Evolutionary conservation across 371 early-diverging fungal genomes (phyloP).

Genomic region (Blakeslea trispora): DNA sequence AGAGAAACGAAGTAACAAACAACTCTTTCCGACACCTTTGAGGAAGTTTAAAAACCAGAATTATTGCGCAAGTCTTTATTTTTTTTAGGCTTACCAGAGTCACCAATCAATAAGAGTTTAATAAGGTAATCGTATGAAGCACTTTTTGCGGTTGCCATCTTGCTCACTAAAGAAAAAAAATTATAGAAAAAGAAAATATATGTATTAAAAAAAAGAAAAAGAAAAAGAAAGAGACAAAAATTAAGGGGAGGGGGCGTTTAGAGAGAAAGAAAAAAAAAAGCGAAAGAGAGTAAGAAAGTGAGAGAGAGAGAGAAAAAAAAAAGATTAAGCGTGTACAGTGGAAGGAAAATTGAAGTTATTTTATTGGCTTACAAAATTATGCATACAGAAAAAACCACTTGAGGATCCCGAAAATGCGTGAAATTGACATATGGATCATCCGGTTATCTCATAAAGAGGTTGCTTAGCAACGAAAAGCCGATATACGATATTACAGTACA

Average conservation of each 20-base stretch:
- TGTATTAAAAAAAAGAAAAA: constrained; percentile 1
- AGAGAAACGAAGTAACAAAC: constrained; percentile 93
- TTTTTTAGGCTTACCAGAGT: constrained; percentile 80
- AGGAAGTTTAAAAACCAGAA: neutral
- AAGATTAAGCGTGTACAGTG: neutral
- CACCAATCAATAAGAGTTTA: constrained; percentile 99
- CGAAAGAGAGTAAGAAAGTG: neutral
- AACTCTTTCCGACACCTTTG: constrained; percentile 96
- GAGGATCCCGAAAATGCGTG: too few relatives aligned
- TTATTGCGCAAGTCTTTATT: neutral
- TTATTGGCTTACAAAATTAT: neutral
- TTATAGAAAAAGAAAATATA: constrained; percentile 3
- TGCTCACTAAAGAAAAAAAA: neutral
- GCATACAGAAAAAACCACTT: neutral
- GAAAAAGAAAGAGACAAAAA: neutral
- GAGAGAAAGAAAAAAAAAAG: neutral
- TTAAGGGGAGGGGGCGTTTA: too few relatives aligned
- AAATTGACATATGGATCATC: too few relatives aligned
- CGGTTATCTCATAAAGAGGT: too few relatives aligned
- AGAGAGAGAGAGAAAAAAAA: neutral
- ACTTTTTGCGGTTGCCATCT: constrained; percentile 80
- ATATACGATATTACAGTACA: too few relatives aligned
- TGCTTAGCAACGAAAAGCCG: too few relatives aligned
- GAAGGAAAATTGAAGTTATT: neutral
- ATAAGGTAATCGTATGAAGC: constrained; percentile 97